These are phyloP conservation scores for Marchantia polymorpha DNA, from an alignment of 225 moss, liverwort and hornwort species.

Conservation along the genomic window DNA sequence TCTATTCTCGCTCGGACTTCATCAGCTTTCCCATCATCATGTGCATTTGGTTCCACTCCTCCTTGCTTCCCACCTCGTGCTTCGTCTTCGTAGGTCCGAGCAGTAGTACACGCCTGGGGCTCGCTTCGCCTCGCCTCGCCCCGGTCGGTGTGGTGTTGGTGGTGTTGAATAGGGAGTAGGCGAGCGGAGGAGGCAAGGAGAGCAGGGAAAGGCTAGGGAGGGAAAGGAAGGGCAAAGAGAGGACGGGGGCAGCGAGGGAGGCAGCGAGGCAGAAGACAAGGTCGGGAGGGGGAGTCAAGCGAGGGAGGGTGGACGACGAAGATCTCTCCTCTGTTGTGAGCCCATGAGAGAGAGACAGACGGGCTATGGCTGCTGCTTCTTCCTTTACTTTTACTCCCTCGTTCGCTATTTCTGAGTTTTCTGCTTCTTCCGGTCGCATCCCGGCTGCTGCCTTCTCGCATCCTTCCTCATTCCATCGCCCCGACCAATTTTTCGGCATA, in stretches of 20 bases:
- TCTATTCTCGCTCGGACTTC: neutral
- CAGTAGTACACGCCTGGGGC: conserved; percentile 3
- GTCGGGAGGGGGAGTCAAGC: conserved; percentile 8
- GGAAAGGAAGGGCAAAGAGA: neutral
- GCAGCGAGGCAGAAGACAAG: neutral
- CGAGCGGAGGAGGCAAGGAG: conserved; percentile 2
- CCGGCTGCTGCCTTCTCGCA: conserved; percentile 10
- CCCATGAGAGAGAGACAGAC: conserved; percentile 13
- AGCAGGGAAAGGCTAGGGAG: neutral
- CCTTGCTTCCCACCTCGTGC: neutral
- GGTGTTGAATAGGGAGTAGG: conserved; percentile 13
- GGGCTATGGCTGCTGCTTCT: conserved; percentile 26
- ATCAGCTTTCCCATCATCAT: conserved; percentile 10
- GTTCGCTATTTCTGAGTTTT: conserved; percentile 9
- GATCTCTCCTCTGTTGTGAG: conserved; percentile 20
- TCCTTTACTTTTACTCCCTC: neutral
- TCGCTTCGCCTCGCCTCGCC: neutral
- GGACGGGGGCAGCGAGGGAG: conserved; percentile 1
- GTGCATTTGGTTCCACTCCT: neutral
- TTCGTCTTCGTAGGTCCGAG: conserved; percentile 4
- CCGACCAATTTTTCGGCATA: neutral
- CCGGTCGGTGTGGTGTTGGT: neutral
- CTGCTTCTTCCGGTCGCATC: conserved; percentile 5
- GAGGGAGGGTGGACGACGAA: conserved; percentile 16
- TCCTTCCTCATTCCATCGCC: neutral